phyloP scores from a whole-genome alignment of 441 rosid species.

The Melastoma candidum region DNA sequence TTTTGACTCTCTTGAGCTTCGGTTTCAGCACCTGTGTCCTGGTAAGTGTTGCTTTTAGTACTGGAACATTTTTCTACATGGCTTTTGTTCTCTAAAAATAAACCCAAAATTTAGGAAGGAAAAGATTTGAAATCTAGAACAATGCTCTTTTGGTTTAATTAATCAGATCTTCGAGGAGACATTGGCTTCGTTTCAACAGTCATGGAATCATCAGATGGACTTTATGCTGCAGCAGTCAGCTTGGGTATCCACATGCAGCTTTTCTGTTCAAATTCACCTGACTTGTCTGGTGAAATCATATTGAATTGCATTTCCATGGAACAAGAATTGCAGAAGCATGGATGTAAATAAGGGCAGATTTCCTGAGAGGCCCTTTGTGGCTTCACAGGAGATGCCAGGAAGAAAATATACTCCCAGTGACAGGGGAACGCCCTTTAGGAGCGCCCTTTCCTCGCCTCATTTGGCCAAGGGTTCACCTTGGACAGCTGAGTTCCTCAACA shows the following conservation, averaged over 20 bases:
- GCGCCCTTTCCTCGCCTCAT: slow-evolving; percentile 44
- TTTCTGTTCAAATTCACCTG: slow-evolving; percentile 68
- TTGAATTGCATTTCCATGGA: slow-evolving; percentile 41
- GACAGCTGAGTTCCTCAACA: slow-evolving; percentile 87
- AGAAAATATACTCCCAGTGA: slow-evolving; percentile 40
- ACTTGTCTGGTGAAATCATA: slow-evolving; percentile 67
- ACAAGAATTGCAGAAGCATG: slow-evolving; percentile 27
- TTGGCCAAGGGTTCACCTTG: slow-evolving; percentile 74
- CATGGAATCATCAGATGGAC: slow-evolving; percentile 66
- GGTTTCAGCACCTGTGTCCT: slow-evolving; percentile 74
- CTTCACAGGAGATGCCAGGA: slow-evolving; percentile 23
- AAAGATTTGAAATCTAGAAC: neutral
- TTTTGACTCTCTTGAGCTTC: slow-evolving; percentile 71
- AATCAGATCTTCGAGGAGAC: slow-evolving; percentile 60
- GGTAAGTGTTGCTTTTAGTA: slow-evolving; percentile 32
- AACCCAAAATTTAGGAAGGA: neutral
- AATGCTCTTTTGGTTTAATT: neutral
- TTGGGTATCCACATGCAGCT: slow-evolving; percentile 86
- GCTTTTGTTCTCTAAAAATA: no score
- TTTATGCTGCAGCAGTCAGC: slow-evolving; percentile 92
- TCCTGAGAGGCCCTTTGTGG: slow-evolving; percentile 26
- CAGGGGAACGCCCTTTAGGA: slow-evolving; percentile 55
- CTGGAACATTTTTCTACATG: neutral
- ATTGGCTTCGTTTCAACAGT: slow-evolving; percentile 43
- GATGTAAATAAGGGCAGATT: slow-evolving; percentile 23